Evolutionary conservation across 2,329 filamentous ascomycete genomes (phyloP), one percentile per base, ranked within the genome.

Genomic region (Colletotrichum sp.): DNA sequence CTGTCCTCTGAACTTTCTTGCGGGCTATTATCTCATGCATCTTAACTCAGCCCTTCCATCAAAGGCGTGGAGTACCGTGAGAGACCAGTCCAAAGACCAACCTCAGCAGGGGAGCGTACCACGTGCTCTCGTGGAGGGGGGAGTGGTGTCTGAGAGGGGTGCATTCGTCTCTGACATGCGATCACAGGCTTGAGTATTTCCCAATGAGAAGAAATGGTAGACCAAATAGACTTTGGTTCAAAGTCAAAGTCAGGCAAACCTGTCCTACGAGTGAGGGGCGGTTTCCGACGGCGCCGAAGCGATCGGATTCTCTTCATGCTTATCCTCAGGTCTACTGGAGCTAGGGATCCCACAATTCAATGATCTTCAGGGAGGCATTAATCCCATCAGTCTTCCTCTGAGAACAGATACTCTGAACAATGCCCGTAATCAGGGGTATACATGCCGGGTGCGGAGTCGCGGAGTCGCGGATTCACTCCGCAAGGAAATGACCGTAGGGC

Each of bases 401-500:
- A 3, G 36, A 3, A 44, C 16, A 44, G 9, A 18, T 10, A 0
- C 36, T 44, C 36, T 18, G 4, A 18, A 10, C 0, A 44, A 44
- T 44, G 36, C 36, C 36, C 3, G 16, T n/a, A 7, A 49, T n/a
- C 18, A 49, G 39, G 39, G 39, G 39, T n/a, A 49, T n/a, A 49
- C 39, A 49, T 49, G 39, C 9, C 8, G 9, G 39, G 39, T n/a
- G 39, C 39, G 39, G 39, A 44, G 36, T 18, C 5, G 16, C 36
- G 36, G 2, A 44, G 36, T 44, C 16, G 34, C 34, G 36, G 36
- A 18, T 44, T 44, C 16, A 44, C 18, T n/a, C 39, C 39, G 39
- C 39, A 49, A 1, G 1, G 1, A 12, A 49, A 9, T 44, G 3
- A 0, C 0, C 36, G 15, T 2, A 39, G 2, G 36, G 2, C 1